Base-by-base conservation (phyloP, 208 protist genomes). In the Acanthamoeba divionensis region DNA sequence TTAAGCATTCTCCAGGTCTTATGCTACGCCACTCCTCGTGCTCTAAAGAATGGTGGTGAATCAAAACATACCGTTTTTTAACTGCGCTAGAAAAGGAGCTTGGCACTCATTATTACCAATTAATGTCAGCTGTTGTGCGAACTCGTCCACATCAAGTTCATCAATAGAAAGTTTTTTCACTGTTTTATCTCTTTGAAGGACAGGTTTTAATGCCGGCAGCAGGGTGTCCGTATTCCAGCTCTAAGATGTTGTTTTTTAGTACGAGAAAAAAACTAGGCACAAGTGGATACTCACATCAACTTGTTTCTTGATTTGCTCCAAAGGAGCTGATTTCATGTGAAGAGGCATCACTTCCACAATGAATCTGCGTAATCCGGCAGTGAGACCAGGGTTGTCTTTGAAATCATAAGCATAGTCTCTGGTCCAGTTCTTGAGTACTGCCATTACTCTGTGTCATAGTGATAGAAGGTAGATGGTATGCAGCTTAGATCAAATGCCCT, bases 41-140 rank as follows among this genome's bases (percentile, higher is more conserved):
- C 31, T 86, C 75, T 86, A 24, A 62, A 7, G 36, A 21, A 60
- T 0, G 26, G 45, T 24, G 9, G n/a, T 36, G 47, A 38, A 3
- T 13, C 45, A 0, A 57, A n/a, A 57, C 52, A 57, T 57, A 57
- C 13, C 18, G 52, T 57, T 57, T n/a, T 24, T 57, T n/a, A n/a
- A n/a, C n/a, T n/a, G n/a, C n/a, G n/a, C n/a, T n/a, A n/a, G n/a
- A n/a, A n/a, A n/a, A n/a, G n/a, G n/a, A n/a, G n/a, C n/a, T n/a
- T 57, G n/a, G 52, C 52, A 57, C 52, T 57, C 52, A 57, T 24
- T 57, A 15, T n/a, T 26, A 79, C 69, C 69, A 26, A 79, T 41
- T n/a, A 79, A n/a, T 12, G 45, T 57, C 69, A 79, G 50, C n/a
- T 79, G 69, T 48, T 79, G 69, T 41, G 69, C 69, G n/a, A 79